Evolutionary conservation across 2,329 filamentous ascomycete species (phyloP).

Genomic region (Lasiodiplodia sp.): DNA sequence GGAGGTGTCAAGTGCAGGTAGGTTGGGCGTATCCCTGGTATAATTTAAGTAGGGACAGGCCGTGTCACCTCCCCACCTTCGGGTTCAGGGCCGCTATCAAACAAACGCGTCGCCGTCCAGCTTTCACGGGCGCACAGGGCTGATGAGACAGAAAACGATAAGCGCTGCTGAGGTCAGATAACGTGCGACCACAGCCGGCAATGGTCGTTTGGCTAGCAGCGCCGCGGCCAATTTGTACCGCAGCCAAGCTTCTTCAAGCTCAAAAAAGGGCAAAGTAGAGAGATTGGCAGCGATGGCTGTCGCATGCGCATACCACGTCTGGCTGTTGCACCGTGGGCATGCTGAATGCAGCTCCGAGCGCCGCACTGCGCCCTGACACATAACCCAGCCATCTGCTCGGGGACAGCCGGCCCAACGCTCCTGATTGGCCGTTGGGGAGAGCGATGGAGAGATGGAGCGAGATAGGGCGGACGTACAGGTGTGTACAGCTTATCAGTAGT

Average conservation of each 20-base stretch:
- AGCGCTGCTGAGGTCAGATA: slow-evolving; percentile 18
- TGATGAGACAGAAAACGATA: slow-evolving; percentile 2
- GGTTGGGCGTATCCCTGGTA: background rate
- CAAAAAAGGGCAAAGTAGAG: background rate
- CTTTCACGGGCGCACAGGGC: slow-evolving; percentile 4
- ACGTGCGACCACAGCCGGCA: background rate
- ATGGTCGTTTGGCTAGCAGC: background rate
- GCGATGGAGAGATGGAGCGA: background rate
- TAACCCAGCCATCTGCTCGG: background rate
- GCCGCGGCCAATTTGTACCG: background rate
- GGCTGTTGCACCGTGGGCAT: background rate
- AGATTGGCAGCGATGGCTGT: background rate
- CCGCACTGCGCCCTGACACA: background rate
- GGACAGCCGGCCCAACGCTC: background rate
- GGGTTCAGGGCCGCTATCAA: background rate
- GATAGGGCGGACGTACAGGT: background rate
- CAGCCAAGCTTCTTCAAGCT: slow-evolving; percentile 18
- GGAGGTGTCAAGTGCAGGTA: background rate
- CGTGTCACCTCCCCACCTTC: slow-evolving; percentile 10
- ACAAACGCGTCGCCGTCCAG: background rate
- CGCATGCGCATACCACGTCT: slow-evolving; percentile 9
- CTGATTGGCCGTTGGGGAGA: background rate
- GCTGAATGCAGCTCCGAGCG: background rate
- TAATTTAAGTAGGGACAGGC: background rate
- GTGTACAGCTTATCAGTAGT: slow-evolving; percentile 6